Evolutionary conservation across 2,329 filamentous ascomycete species (phyloP), one percentile per base, ranked within the genome.

Genomic region (Trichoderma sp.): DNA sequence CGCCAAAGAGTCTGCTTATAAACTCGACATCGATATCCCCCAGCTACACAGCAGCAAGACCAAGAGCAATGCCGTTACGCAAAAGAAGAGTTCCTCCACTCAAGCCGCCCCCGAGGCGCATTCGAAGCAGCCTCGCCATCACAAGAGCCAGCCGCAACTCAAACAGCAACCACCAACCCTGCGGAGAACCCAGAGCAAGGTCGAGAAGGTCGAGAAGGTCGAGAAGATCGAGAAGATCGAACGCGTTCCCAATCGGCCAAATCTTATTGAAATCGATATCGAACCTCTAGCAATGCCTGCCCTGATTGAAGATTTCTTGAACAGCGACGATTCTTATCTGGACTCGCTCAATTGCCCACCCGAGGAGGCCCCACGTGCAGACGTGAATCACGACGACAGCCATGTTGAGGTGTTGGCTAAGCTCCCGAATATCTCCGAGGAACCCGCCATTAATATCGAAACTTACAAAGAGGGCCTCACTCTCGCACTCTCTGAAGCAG

Each of bases 121-220:
- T 59, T 72, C 78, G 39, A 75, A 79, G 32, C 81, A 82, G 68
- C 82, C 83, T 72, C 85, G 86, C 39, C 86, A 88, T 64, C 80
- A 85, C 80, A 87, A 84, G 77, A 88, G 86, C 76, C 87, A 88
- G 77, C 86, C 87, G 12, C 82, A 85, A 69, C 81, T 88, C 64
- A 86, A 85, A 74, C 74, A 77, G 59, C 81, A 84, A 69, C 81
- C 80, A 65, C 83, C 79, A 32, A 75, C 81, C 23, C 77, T 85
- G 36, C 81, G 84, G 64, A 80, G 82, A 62, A 85, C 83, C 1
- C 84, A 86, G 73, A 85, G 84, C 80, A 79, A 83, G 70, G 74
- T 82, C 23, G 80, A 81, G 36, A 78, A 74, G 70, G 74, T 82
- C 23, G 80, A 81, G 36, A 78, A 74, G 39, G 71, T 75, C 26